phyloP scores from a whole-genome alignment of 2,329 filamentous ascomycete species.

The Talaromyces sp. region DNA sequence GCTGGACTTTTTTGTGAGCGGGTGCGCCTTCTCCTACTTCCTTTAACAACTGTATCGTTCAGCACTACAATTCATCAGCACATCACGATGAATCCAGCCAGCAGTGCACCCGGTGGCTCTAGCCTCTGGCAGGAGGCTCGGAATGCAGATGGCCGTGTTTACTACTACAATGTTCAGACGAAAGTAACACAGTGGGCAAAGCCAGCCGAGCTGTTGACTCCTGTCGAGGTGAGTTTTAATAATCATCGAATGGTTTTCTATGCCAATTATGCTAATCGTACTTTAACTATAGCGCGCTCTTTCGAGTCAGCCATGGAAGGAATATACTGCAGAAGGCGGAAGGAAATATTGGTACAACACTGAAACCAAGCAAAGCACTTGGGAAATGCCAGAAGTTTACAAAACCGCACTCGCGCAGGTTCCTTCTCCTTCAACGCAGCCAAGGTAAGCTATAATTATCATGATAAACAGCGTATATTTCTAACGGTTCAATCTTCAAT shows the following conservation, averaged over 20 bases:
- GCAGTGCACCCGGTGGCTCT: constrained; percentile 52
- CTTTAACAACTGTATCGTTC: neutral
- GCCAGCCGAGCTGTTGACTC: constrained; percentile 81
- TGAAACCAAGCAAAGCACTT: constrained; percentile 86
- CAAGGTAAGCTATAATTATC: constrained; percentile 40
- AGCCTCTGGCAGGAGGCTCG: constrained; percentile 76
- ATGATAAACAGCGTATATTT: neutral
- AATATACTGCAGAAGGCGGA: constrained; percentile 82
- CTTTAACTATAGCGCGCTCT: constrained; percentile 63
- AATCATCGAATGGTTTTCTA: neutral
- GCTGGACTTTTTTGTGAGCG: constrained; percentile 5
- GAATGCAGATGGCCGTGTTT: constrained; percentile 75
- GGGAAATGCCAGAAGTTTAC: constrained; percentile 87
- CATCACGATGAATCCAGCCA: constrained; percentile 51
- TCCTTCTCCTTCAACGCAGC: constrained; percentile 42
- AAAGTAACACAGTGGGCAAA: constrained; percentile 94
- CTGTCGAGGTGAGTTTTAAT: constrained; percentile 64
- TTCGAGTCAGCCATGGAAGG: constrained; percentile 83
- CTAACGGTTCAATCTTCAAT: constrained; percentile 36
- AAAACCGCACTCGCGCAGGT: constrained; percentile 67
- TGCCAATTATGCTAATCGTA: neutral
- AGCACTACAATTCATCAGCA: neutral
- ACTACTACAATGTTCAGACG: constrained; percentile 85
- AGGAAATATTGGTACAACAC: constrained; percentile 95
- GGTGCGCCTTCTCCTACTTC: neutral